Evolutionary conservation across 1,284 basidiomycete genomes (phyloP), one percentile per base, ranked within the genome.

Genomic region (Malassezia obtusa): DNA sequence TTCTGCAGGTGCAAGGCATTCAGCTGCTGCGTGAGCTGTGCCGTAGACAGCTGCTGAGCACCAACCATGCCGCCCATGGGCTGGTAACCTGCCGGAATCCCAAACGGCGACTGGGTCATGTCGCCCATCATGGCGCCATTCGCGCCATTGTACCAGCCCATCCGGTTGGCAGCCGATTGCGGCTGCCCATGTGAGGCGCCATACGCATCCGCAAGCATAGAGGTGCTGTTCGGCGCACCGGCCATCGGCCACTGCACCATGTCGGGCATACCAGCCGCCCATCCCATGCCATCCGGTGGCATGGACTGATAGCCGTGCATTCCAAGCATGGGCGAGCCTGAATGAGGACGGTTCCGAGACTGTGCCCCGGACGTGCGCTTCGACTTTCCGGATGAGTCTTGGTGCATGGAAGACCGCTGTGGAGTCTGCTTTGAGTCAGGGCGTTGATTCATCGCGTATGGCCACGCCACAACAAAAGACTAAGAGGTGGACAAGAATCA

Each of bases 131-230:
- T 19, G 30, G 28, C 12, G 10, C 12, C 21, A 22, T 46, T 33
- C 14, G 36, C 24, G 12, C 52, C 47, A 12, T 54, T 45, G 7
- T 36, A 19, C 53, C 53, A 56, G 21, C 46, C 43, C 8, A 50
- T n/a, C 15, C 28, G 35, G 9, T 24, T 32, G 1, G 25, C 9
- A 15, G 25, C 43, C 4, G 48, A 19, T 14, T 56, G 48, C 10
- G 53, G 53, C 22, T 56, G 53, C 17, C 53, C 53, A 36, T 56
- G 48, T 8, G 53, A 32, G 25, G 53, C 53, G 15, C 53, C 53
- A 19, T 56, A 56, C 9, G 53, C 53, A 32, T 50, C 53, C 10
- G 53, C 19, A 50, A 40, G 1, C 35, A 15, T 6, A 14, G 28
- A 12, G 28, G 22, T 25, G 17, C 41, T 17, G 37, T 40, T n/a